phyloP scores from a whole-genome alignment of 768 basidiomycete genomes.

The Pseudohyphozyma bogoriensis region DNA sequence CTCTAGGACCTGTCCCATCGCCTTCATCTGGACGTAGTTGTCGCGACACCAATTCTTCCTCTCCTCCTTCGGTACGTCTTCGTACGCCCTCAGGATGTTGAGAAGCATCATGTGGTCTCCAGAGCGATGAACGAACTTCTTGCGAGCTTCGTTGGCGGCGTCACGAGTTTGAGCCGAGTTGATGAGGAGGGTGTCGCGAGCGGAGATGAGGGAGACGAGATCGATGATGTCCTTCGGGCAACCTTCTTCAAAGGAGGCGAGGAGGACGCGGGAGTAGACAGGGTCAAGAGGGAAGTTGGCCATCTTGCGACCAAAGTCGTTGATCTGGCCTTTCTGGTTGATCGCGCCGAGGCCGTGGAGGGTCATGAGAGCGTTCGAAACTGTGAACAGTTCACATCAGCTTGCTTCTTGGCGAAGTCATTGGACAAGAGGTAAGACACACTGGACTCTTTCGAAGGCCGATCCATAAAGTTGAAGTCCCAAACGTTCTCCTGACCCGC shows the following conservation, averaged over 20 bases:
- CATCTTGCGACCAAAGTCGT: conserved; percentile 68
- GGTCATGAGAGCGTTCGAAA: conserved; percentile 37
- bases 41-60: conserved; percentile 64
- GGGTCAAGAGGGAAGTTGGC: conserved; percentile 90
- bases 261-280: conserved; percentile 59
- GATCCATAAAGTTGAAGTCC: conserved; percentile 72
- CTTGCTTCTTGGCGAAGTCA: no score
- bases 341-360: conserved; percentile 75
- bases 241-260: conserved; percentile 61
- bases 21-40: conserved; percentile 72
- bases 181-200: conserved; percentile 41
- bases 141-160: conserved; percentile 52
- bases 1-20: conserved; percentile 63
- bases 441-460: conserved; percentile 66
- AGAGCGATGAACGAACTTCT: conserved; percentile 67
- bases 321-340: conserved; percentile 55
- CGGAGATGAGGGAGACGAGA: conserved; percentile 71
- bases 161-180: conserved; percentile 48
- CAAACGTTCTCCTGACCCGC: conserved; percentile 27
- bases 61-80: conserved; percentile 43
- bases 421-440: conserved; percentile 36
- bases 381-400: neutral
- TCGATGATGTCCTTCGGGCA: conserved; percentile 73
- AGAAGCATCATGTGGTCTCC: conserved; percentile 89
- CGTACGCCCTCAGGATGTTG: conserved; percentile 72